Evolutionary conservation across 2,329 filamentous ascomycete genomes (phyloP), one percentile per base, ranked within the genome.

Genomic region (Nannizziopsis barbatae): DNA sequence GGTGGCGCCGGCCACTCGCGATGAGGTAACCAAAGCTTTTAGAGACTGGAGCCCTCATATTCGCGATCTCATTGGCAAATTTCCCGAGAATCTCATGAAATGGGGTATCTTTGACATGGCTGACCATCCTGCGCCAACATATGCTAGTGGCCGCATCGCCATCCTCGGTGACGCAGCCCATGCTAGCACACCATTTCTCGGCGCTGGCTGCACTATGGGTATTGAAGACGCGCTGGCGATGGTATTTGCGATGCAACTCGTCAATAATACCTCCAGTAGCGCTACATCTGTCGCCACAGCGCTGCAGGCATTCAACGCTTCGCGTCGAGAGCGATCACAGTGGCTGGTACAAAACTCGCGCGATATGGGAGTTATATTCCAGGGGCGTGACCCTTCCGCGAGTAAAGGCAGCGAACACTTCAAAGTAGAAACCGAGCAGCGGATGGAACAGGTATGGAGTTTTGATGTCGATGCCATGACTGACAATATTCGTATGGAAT

Each of bases 91-190:
- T 17, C 43, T 45, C 22, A 33, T 35, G 14, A 47, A 47, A 41
- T 47, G 45, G 45, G 45, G 20, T 14, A 37, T 47, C 1, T 47
- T 47, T 30, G 39, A 42, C n/a, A 20, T 42, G 1, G 27, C 20
- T 20, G 39, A 43, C 14, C 20, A 33, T 14, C 58, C 61, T 27
- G 61, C 63, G 11, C 60, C 61, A n/a, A 58, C 51, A 12, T 66
- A 64, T 51, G 51, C 47, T 52, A 56, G 54, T 4, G 57, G 57
- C 15, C 43, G 52, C 3, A 54, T 65, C 10, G 56, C 56, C 20
- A 60, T 69, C 42, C 59, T 65, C 40, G 67, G 67, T 11, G 65
- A 69, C 43, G 64, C 66, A 17, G 66, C 65, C 2, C 67, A 69
- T 47, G 61, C 65, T 7, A 60, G 56, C 12, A 60, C 65, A 39